Conservation (phyloP, 805 yeast genomes). For the Zygoascus flipseniorum region DNA sequence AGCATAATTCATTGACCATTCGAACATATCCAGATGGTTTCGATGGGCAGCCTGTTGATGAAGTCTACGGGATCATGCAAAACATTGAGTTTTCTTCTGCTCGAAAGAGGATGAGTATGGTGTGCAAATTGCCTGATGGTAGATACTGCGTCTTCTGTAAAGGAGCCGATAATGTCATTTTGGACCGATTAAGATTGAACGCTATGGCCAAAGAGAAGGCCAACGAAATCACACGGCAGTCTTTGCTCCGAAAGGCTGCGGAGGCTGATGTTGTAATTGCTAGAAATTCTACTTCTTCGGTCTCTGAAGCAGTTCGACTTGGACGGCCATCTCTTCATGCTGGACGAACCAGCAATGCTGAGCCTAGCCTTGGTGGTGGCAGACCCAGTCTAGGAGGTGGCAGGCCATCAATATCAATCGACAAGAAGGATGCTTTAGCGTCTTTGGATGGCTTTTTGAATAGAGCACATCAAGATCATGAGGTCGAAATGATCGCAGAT, state of each 20-base stretch:
- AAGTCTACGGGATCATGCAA: constrained; percentile 67
- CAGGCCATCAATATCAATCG: constrained; percentile 22
- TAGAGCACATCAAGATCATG: constrained; percentile 21
- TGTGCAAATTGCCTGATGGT: constrained; percentile 68
- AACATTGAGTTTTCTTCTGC: constrained; percentile 77
- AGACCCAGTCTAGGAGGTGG: constrained; percentile 12
- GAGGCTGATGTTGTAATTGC: constrained; percentile 63
- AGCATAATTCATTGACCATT: constrained; percentile 49
- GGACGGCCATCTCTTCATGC: background rate
- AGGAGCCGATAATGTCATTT: constrained; percentile 90
- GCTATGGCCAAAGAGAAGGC: constrained; percentile 57
- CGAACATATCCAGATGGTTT: constrained; percentile 82
- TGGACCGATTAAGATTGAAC: constrained; percentile 58
- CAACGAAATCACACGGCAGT: constrained; percentile 48
- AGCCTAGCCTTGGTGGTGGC: constrained; percentile 3
- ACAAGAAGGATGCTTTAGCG: constrained; percentile 20
- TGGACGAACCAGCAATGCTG: background rate
- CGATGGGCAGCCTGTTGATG: constrained; percentile 52
- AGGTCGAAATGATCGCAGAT: constrained; percentile 22
- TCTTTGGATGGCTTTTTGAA: constrained; percentile 21
- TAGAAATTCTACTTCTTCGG: constrained; percentile 43
- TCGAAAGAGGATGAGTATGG: constrained; percentile 91
- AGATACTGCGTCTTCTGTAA: constrained; percentile 74
- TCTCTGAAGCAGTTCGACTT: constrained; percentile 22
- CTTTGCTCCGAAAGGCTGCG: constrained; percentile 55